A percentile compares a stretch with the other conserved stretches of the same genome.
phyloP scores from a whole-genome alignment of 768 basidiomycete genomes.

The Tylopilus rubrobrunneus region DNA sequence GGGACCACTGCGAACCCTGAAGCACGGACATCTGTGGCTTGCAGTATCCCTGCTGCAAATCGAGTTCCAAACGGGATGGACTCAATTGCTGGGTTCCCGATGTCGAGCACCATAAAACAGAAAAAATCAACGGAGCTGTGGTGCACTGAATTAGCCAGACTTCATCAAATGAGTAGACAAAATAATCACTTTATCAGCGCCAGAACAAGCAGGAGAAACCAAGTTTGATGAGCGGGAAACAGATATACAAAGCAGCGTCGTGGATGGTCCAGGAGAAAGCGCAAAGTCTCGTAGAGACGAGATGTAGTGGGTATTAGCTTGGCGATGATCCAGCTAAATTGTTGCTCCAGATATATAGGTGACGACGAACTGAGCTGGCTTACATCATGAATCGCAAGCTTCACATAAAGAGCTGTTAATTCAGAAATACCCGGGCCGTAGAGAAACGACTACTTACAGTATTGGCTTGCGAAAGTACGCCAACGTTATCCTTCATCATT shows the following conservation, averaged over 20 bases:
- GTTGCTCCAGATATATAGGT: constrained; percentile 1
- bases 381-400: constrained; percentile 84
- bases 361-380: constrained; percentile 24
- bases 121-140: constrained; percentile 80
- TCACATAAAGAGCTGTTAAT: background rate
- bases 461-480: constrained; percentile 55
- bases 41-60: constrained; percentile 71
- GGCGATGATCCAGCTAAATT: constrained; percentile 64
- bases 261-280: constrained; percentile 93
- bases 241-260: constrained; percentile 88
- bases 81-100: constrained; percentile 68
- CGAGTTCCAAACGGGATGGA: constrained; percentile 68
- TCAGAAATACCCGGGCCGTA: background rate
- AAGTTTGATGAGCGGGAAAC: constrained; percentile 91
- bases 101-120: constrained; percentile 84
- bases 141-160: background rate
- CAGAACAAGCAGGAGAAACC: constrained; percentile 77
- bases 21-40: constrained; percentile 77
- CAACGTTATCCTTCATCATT: background rate
- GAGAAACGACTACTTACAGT: constrained; percentile 53
- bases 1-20: constrained; percentile 83
- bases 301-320: constrained; percentile 59
- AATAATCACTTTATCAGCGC: constrained; percentile 56
- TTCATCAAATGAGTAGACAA: background rate
- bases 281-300: constrained; percentile 70